Evolutionary conservation across 2,329 filamentous ascomycete genomes (phyloP), one percentile per base, ranked within the genome.

Genomic region (Plenodomus tracheiphilus): DNA sequence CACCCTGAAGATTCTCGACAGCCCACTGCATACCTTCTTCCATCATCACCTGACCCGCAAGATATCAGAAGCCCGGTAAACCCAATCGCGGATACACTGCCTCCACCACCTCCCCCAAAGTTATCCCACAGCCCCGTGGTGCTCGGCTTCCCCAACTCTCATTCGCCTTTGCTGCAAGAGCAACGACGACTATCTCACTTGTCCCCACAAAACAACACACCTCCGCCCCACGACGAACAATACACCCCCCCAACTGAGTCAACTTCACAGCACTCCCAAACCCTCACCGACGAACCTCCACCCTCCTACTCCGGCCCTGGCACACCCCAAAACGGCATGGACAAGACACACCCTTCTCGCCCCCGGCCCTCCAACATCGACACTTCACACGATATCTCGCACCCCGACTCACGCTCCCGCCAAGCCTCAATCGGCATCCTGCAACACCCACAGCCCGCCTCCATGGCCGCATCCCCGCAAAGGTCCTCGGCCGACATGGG

Each of bases 391-490:
- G 41, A 46, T 11, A 58, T 49, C 11, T 55, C 57, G n/a, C 56
- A 51, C 18, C 52, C 56, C n/a, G 59, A 65, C 21, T 34, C 53
- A 15, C 63, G 69, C 25, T 61, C 56, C 30, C 68, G 69, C 25
- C 69, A 72, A 46, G 41, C 61, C 11, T 71, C 68, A 1, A 54
- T 71, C 8, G 63, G 59, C 5, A 61, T 71, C n/a, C 56, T 72
- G 17, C 68, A 71, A 43, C 69, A 72, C 41, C 69, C 69, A 10
- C 68, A 71, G 39, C 69, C 69, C n/a, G 66, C 69, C 7, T 69
- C 68, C 6, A 72, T 72, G 69, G 68, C 69, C 16, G 69, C 69
- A n/a, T 70, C 68, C 1, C 69, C 69, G 9, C 62, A 68, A 30
- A 68, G 66, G 39, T 65, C 65, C n/a, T 58, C 58, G 11, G 63